Percentiles rank a stretch among this genome's conserved stretches.
These are phyloP conservation scores for Magnolia sinica DNA, from an alignment of 164 flowering plant species.

Conservation along the genomic window DNA sequence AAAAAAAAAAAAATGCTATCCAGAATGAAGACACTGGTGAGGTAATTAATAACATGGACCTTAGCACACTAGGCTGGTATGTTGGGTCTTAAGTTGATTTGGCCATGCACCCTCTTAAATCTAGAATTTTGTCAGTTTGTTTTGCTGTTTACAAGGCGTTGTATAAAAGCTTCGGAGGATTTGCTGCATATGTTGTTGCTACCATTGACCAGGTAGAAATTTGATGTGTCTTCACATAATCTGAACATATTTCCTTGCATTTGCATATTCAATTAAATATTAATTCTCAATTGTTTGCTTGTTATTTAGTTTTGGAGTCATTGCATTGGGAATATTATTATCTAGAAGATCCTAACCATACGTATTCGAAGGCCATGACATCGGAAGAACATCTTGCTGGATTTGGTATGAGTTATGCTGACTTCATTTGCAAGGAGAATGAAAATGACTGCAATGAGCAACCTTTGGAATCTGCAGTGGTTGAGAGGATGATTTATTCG, in stretches of 20 bases:
- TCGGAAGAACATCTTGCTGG: constrained; percentile 32
- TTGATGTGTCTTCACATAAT: not conserved
- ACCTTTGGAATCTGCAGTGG: constrained; percentile 32
- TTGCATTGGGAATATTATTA: too few relatives aligned
- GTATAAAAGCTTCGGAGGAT: constrained; percentile 97
- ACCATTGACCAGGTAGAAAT: constrained; percentile 92
- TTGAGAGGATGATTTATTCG: constrained; percentile 36
- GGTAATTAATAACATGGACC: too few relatives aligned
- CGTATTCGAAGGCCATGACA: constrained; percentile 4
- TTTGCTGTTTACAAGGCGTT: constrained; percentile 90
- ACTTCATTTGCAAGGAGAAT: constrained; percentile 26
- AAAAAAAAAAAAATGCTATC: too few relatives aligned
- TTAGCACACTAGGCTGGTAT: too few relatives aligned
- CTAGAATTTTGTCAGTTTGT: not conserved
- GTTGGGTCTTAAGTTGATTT: too few relatives aligned
- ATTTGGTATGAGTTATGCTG: constrained; percentile 24
- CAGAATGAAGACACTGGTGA: too few relatives aligned
- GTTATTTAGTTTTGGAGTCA: too few relatives aligned
- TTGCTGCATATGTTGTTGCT: constrained; percentile 99
- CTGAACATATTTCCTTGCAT: not conserved
- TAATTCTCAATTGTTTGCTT: not conserved
- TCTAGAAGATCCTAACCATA: not conserved
- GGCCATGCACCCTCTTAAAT: too few relatives aligned
- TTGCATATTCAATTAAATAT: not conserved
- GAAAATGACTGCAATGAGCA: constrained; percentile 24